A percentile compares a stretch with the other conserved stretches of the same genome.
These are phyloP conservation scores for Salix arbutifolia DNA, from an alignment of 345 rosid species.

Conservation along the genomic window DNA sequence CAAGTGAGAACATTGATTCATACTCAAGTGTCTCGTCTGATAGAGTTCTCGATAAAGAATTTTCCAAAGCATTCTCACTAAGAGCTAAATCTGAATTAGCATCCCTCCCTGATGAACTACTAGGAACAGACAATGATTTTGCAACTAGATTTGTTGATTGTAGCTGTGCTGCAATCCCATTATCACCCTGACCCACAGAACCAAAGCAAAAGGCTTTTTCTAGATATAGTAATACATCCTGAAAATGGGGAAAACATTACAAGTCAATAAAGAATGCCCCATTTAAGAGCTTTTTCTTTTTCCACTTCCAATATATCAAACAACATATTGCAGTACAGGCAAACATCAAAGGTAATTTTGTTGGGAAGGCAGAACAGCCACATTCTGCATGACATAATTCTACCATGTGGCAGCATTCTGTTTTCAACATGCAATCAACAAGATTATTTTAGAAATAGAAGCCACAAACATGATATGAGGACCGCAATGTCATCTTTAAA, in stretches of 20 bases:
- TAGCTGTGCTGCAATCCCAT: slow-evolving; percentile 46
- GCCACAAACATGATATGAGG: background rate
- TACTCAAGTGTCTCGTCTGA: slow-evolving; percentile 78
- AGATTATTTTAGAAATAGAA: background rate
- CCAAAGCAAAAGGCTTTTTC: slow-evolving; percentile 71
- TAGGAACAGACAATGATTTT: slow-evolving; percentile 58
- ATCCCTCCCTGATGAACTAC: slow-evolving; percentile 54
- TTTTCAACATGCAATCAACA: background rate
- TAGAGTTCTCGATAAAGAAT: slow-evolving; percentile 58
- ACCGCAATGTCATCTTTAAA: background rate
- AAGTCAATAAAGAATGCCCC: background rate
- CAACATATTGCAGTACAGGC: background rate
- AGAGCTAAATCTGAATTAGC: slow-evolving; percentile 53
- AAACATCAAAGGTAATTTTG: background rate
- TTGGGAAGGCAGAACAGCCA: background rate
- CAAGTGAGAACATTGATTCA: slow-evolving; percentile 60
- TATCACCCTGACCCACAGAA: slow-evolving; percentile 57
- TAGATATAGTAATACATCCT: slow-evolving; percentile 76
- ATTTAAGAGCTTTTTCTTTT: background rate
- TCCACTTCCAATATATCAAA: background rate
- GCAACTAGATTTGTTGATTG: slow-evolving; percentile 59
- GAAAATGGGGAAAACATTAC: slow-evolving; percentile 21
- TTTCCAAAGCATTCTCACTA: slow-evolving; percentile 54
- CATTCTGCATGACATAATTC: background rate
- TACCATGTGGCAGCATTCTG: background rate